phyloP scores from a whole-genome alignment of 208 protist genomes.

The Naegleria gruberi region DNA sequence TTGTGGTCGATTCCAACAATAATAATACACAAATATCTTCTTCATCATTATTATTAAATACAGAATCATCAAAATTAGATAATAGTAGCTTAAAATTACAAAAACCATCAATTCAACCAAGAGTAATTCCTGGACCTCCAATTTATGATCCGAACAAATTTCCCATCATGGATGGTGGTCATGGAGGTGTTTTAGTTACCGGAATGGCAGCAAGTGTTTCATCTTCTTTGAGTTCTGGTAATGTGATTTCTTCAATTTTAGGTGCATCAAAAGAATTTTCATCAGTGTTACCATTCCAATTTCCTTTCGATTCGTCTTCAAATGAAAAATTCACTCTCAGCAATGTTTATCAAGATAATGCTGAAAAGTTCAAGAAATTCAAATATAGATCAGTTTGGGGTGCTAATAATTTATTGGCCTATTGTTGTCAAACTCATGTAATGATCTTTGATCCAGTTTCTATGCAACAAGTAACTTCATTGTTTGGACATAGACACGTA shows the following conservation, averaged over 20 bases:
- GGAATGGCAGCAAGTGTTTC: neutral
- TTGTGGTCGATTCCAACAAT: too few relatives aligned
- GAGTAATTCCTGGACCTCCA: conserved; percentile 12
- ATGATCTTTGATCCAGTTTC: neutral
- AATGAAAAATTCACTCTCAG: neutral
- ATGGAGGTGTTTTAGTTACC: neutral
- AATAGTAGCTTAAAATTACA: too few relatives aligned
- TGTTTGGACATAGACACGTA: neutral
- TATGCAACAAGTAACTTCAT: neutral
- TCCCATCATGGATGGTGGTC: neutral
- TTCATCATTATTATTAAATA: too few relatives aligned
- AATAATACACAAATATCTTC: too few relatives aligned
- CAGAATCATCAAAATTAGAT: too few relatives aligned
- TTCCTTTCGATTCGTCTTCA: neutral
- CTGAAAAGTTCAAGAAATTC: conserved; percentile 15
- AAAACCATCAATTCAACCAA: too few relatives aligned
- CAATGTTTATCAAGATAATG: neutral
- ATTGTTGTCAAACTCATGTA: neutral
- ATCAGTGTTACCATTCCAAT: neutral
- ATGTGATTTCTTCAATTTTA: neutral
- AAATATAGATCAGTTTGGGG: neutral
- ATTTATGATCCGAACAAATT: neutral
- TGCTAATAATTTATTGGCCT: neutral
- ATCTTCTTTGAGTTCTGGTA: neutral
- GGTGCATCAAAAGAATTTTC: neutral